Percentiles rank a stretch among this genome's conserved stretches.
Conservation (phyloP, 1,139 yeast genomes). For the Debaryomycetaceae sp. region DNA sequence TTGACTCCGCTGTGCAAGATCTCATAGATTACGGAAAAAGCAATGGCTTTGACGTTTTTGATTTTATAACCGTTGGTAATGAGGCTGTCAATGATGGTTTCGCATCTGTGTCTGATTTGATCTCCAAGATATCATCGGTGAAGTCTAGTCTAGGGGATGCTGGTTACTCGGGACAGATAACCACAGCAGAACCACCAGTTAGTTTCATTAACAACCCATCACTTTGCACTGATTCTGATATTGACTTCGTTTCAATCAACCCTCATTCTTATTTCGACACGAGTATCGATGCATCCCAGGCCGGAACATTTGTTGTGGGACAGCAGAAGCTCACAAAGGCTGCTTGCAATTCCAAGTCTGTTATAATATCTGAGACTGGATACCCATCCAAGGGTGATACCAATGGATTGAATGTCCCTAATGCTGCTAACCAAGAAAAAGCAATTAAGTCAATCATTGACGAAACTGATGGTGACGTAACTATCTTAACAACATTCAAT, state of each 20-base stretch:
- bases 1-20: slow-evolving; percentile 55
- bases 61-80: slow-evolving; percentile 77
- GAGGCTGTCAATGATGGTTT: slow-evolving; percentile 73
- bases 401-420: slow-evolving; percentile 74
- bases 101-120: slow-evolving; percentile 55
- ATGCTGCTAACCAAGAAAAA: slow-evolving; percentile 60
- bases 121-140: slow-evolving; percentile 61
- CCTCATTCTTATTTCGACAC: slow-evolving; percentile 83
- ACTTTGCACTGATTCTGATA: slow-evolving; percentile 63
- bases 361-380: slow-evolving; percentile 78
- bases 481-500: slow-evolving; percentile 71
- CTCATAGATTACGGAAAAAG: slow-evolving; percentile 52
- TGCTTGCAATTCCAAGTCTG: slow-evolving; percentile 50
- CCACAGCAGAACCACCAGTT: slow-evolving; percentile 90
- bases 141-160: slow-evolving; percentile 54
- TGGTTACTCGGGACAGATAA: slow-evolving; percentile 74
- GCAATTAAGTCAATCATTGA: slow-evolving; percentile 65
- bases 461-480: slow-evolving; percentile 55
- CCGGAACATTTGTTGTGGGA: slow-evolving; percentile 70
- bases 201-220: slow-evolving; percentile 58
- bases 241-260: slow-evolving; percentile 81
- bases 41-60: slow-evolving; percentile 67
- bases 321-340: slow-evolving; percentile 55
- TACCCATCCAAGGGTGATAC: slow-evolving; percentile 73
- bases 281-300: slow-evolving; percentile 54